A percentile compares a stretch with the other conserved stretches of the same genome.
Conservation (phyloP, 2,329 filamentous ascomycete genomes). For the Aspergillus sergii region DNA sequence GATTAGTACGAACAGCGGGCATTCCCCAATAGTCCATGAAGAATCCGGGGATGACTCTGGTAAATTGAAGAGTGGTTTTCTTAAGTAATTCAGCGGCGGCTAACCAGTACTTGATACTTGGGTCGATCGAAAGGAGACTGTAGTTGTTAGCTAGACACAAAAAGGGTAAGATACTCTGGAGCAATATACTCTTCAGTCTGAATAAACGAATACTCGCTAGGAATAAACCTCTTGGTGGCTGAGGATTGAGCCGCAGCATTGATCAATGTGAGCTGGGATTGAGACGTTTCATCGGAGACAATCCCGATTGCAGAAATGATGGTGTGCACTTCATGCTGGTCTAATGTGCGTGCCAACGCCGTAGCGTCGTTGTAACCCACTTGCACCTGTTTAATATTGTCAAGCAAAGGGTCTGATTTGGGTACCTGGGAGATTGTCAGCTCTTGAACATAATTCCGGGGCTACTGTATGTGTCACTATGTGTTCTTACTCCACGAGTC, state of each 20-base stretch:
- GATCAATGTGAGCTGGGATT: slow-evolving; percentile 48
- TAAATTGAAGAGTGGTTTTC: slow-evolving; percentile 41
- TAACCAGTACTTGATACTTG: slow-evolving; percentile 35
- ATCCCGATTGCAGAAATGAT: slow-evolving; percentile 49
- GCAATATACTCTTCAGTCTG: slow-evolving; percentile 33
- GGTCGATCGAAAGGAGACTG: slow-evolving; percentile 31
- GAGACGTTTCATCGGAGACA: slow-evolving; percentile 28
- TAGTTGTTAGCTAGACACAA: slow-evolving; percentile 1
- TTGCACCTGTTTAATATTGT: slow-evolving; percentile 21
- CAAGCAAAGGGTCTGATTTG: slow-evolving; percentile 9
- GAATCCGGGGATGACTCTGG: slow-evolving; percentile 44
- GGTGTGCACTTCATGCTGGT: slow-evolving; percentile 47
- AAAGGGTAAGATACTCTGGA: neutral
- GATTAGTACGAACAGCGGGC: slow-evolving; percentile 41
- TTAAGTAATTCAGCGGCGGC: slow-evolving; percentile 33
- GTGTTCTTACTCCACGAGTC: slow-evolving; percentile 40
- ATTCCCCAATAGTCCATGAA: slow-evolving; percentile 53
- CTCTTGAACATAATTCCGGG: neutral
- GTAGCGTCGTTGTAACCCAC: slow-evolving; percentile 39
- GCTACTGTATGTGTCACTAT: neutral
- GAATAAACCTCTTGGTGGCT: slow-evolving; percentile 45
- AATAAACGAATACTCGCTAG: slow-evolving; percentile 47
- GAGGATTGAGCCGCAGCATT: slow-evolving; percentile 44
- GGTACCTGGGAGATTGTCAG: neutral
- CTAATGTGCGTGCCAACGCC: slow-evolving; percentile 29